phyloP scores from a whole-genome alignment of 305 asterid species.

The Fraxinus angustifolia region DNA sequence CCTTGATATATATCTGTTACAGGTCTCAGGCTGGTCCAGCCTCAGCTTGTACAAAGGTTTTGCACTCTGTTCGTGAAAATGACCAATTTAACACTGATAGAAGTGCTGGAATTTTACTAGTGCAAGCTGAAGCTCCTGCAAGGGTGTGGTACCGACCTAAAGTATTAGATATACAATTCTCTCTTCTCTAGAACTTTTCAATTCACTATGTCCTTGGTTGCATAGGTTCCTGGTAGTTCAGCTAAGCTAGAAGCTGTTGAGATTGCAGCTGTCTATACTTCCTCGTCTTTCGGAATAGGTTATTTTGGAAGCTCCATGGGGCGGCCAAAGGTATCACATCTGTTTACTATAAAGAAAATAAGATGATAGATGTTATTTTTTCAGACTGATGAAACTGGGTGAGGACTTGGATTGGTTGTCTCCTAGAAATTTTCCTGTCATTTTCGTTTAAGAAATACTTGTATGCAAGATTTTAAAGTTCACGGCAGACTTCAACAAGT shows the following conservation, averaged over 20 bases:
- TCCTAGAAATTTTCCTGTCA: background rate
- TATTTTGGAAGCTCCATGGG: constrained; percentile 82
- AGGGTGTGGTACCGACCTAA: constrained; percentile 36
- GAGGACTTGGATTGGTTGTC: background rate
- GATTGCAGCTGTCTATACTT: constrained; percentile 75
- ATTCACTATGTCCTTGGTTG: constrained; percentile 13
- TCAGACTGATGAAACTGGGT: background rate
- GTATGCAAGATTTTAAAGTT: background rate
- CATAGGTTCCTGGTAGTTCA: constrained; percentile 44
- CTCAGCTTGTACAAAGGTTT: constrained; percentile 61
- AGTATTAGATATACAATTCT: background rate
- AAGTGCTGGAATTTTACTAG: constrained; percentile 62
- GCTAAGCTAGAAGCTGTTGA: constrained; percentile 65
- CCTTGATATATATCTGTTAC: constrained; percentile 1
- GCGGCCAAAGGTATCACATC: constrained; percentile 66
- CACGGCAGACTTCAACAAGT: background rate
- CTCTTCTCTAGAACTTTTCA: background rate
- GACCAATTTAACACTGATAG: constrained; percentile 38
- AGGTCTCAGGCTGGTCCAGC: constrained; percentile 82
- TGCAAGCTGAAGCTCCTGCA: constrained; percentile 55
- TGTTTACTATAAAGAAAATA: background rate
- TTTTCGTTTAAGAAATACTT: background rate
- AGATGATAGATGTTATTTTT: background rate
- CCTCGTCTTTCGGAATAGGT: constrained; percentile 86
- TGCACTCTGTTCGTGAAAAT: constrained; percentile 38